Evolutionary conservation across 2,329 filamentous ascomycete species (phyloP).

Genomic region (Pyrenophora seminiperda): DNA sequence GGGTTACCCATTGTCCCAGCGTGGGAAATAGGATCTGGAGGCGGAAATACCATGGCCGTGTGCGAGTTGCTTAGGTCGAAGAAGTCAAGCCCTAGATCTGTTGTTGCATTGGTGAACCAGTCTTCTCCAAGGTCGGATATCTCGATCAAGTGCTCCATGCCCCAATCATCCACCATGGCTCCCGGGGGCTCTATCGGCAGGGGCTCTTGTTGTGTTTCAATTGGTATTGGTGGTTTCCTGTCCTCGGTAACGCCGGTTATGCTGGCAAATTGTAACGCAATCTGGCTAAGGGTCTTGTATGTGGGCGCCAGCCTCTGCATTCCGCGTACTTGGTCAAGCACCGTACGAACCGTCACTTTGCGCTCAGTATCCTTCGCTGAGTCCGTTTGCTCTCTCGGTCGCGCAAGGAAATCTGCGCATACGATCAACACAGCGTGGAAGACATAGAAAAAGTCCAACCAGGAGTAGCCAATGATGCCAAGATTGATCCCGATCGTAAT

Average conservation of each 20-base stretch:
- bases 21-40: conserved; percentile 1
- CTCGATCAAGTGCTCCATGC: conserved; percentile 11
- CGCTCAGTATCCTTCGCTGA: conserved; percentile 27
- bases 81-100: conserved; percentile 28
- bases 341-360: conserved; percentile 26
- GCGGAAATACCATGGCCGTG: background rate
- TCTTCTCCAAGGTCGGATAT: conserved; percentile 27
- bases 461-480: conserved; percentile 27
- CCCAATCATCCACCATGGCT: conserved; percentile 10
- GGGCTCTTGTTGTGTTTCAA: conserved; percentile 1
- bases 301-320: conserved; percentile 27
- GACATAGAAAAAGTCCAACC: conserved; percentile 33
- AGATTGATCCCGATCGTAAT: conserved; percentile 24
- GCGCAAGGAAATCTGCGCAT: conserved; percentile 36
- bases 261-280: conserved; percentile 32
- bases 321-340: conserved; percentile 22
- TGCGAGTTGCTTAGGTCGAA: conserved; percentile 20
- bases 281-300: conserved; percentile 27
- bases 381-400: conserved; percentile 24
- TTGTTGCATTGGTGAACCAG: conserved; percentile 29
- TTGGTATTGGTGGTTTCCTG: conserved; percentile 5
- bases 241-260: conserved; percentile 28
- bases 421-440: conserved; percentile 35
- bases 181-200: conserved; percentile 4
- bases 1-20: conserved; percentile 14